phyloP scores from a whole-genome alignment of 805 yeast species.

The Yarrowia osloensis region DNA sequence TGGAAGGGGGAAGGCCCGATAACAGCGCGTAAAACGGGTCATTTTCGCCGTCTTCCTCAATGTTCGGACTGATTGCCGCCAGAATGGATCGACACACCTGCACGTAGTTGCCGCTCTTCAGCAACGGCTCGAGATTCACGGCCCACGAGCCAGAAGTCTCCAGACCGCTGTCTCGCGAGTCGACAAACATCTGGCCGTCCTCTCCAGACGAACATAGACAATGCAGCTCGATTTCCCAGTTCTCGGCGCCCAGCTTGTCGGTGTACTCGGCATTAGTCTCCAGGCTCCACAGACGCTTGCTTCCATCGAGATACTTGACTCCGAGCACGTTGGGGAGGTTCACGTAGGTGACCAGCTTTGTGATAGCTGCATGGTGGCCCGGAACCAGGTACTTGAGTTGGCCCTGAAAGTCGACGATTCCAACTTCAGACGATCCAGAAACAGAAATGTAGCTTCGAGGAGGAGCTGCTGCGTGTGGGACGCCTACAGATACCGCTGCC shows the following conservation, averaged over 20 bases:
- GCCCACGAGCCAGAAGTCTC: neutral
- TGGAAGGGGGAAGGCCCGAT: neutral
- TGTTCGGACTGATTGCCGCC: neutral
- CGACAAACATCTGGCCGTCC: slow-evolving; percentile 1
- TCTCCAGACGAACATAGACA: slow-evolving; percentile 3
- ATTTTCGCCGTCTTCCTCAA: neutral
- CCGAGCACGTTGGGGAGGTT: slow-evolving; percentile 14
- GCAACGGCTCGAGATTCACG: neutral
- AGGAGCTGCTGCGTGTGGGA: neutral
- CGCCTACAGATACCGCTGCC: neutral
- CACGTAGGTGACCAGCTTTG: slow-evolving; percentile 19
- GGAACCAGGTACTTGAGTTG: neutral
- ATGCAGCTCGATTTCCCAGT: slow-evolving; percentile 29
- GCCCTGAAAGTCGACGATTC: slow-evolving; percentile 2
- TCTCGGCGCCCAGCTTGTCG: slow-evolving; percentile 10
- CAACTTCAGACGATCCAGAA: slow-evolving; percentile 4
- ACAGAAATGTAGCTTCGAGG: slow-evolving; percentile 8
- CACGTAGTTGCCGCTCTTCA: neutral
- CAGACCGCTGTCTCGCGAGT: neutral
- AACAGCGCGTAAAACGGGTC: neutral
- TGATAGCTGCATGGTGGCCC: slow-evolving; percentile 1
- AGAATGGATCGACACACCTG: neutral
- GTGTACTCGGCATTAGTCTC: slow-evolving; percentile 7
- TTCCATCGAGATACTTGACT: slow-evolving; percentile 8
- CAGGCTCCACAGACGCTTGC: slow-evolving; percentile 17